phyloP scores from a whole-genome alignment of 371 early-diverging fungal species.

The Mucor piriformis region DNA sequence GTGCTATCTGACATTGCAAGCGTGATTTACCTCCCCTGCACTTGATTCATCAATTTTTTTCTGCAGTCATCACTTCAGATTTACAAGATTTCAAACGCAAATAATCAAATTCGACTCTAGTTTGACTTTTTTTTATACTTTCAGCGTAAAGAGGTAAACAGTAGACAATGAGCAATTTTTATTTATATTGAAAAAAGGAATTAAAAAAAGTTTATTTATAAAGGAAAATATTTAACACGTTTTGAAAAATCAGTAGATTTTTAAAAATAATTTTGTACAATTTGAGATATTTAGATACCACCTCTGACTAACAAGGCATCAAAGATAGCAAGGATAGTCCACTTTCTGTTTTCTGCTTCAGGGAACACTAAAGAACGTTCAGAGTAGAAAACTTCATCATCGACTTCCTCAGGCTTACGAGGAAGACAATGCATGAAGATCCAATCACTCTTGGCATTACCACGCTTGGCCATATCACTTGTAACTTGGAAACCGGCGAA shows the following conservation, averaged over 20 bases:
- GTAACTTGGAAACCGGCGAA: conserved; percentile 92
- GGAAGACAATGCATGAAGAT: conserved; percentile 97
- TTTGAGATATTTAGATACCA: conserved; percentile 18
- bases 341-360: conserved; percentile 97
- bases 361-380: conserved; percentile 91
- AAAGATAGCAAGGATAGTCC: conserved; percentile 91
- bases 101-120: too few species aligned
- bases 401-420: conserved; percentile 93
- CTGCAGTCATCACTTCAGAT: too few species aligned
- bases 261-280: conserved; percentile 2
- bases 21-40: too few species aligned
- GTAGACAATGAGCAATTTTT: too few species aligned
- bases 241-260: background rate
- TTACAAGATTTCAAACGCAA: too few species aligned
- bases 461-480: conserved; percentile 70
- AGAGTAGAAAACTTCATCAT: conserved; percentile 94
- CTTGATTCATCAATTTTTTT: too few species aligned
- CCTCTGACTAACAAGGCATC: conserved; percentile 69
- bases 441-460: conserved; percentile 86
- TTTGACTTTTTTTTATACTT: too few species aligned
- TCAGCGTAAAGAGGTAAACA: too few species aligned
- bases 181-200: background rate
- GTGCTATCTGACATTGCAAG: too few species aligned
- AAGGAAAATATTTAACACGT: background rate
- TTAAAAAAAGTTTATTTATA: background rate